Evolutionary conservation across 805 yeast species (phyloP), one percentile per base, ranked within the genome.

Genomic region (Cyberlindnera amylophila): DNA sequence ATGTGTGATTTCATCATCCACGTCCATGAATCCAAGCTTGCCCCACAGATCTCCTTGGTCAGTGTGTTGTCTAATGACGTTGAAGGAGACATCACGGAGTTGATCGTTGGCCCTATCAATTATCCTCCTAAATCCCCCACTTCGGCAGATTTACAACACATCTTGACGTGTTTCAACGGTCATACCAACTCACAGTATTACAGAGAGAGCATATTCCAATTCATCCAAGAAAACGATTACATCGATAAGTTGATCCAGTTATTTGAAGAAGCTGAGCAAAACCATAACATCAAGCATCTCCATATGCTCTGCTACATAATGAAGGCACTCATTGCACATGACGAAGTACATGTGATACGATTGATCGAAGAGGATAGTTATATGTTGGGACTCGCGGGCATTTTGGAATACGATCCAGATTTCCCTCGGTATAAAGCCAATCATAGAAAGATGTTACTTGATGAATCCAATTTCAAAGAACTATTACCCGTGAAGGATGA

Each of bases 371-470:
- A 70, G 12, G 83, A 79, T 46, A 70, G 69, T 7, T 54, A 68
- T 32, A 70, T 82, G 35, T 55, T 70, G 53, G 84, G 85, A 1
- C 65, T 87, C 4, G 74, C 82, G 11, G 96, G 96, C 1, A 83
- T 88, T 11, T 64, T 91, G 36, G 99, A 93, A 61, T 84, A 88
- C 61, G 97, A 93, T 60, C 85, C 93, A 0, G 95, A 86, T 43
- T 87, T 75, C 54, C 96, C 96, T 1, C 71, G 71, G 12, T 72
- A 73, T 50, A 89, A 87, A 61, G 87, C 96, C 4, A 83, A 86
- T 52, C 87, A 86, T 64, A 68, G 96, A 39, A 77, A 77, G 17
- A 83, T 76, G 55, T 60, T 88, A 26, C 56, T 59, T 4, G 73
- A 79, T 47, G 77, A 78, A 35, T 64, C 81, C 6, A 70, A 71